A percentile compares a stretch with the other conserved stretches of the same genome.
phyloP scores from a whole-genome alignment of 192 early-diverging fungal genomes.

The Coemansia sp. region DNA sequence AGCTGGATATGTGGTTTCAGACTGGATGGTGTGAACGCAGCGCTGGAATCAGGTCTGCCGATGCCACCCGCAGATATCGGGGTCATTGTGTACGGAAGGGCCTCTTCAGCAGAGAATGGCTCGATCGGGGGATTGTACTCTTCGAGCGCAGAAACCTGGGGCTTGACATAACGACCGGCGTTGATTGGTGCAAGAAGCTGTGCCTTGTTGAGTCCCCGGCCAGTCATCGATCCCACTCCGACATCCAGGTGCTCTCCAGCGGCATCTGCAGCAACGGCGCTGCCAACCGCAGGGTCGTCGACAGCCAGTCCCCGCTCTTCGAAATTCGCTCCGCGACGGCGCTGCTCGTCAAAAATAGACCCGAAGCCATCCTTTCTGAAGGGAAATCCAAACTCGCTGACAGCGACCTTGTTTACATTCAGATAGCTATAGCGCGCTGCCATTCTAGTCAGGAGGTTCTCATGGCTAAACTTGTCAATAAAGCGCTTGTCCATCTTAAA shows the following conservation, averaged over 20 bases:
- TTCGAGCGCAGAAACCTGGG: constrained; percentile 14
- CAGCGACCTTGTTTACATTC: constrained; percentile 69
- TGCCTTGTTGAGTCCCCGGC: constrained; percentile 28
- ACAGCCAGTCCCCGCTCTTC: background rate
- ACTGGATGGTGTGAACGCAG: background rate
- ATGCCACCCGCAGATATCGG: constrained; percentile 3
- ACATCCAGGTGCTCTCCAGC: constrained; percentile 16
- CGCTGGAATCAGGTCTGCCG: background rate
- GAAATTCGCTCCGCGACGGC: background rate
- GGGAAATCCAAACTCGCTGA: constrained; percentile 72
- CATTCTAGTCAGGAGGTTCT: constrained; percentile 61
- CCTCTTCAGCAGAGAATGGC: constrained; percentile 16
- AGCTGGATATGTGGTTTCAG: constrained; percentile 5
- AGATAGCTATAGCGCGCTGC: constrained; percentile 75
- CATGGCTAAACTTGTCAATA: constrained; percentile 71
- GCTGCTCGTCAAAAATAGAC: background rate
- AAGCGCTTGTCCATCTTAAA: constrained; percentile 76
- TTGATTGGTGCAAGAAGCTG: constrained; percentile 39
- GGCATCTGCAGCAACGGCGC: background rate
- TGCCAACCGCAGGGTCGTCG: background rate
- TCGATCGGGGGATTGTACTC: constrained; percentile 38
- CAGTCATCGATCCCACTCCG: constrained; percentile 38
- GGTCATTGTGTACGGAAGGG: constrained; percentile 2
- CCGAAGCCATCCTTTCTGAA: constrained; percentile 31
- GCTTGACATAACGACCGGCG: constrained; percentile 30